Percentiles rank a stretch among this genome's conserved stretches.
Conservation (phyloP, 805 yeast genomes). For the Tetrapisispora fleetii region DNA sequence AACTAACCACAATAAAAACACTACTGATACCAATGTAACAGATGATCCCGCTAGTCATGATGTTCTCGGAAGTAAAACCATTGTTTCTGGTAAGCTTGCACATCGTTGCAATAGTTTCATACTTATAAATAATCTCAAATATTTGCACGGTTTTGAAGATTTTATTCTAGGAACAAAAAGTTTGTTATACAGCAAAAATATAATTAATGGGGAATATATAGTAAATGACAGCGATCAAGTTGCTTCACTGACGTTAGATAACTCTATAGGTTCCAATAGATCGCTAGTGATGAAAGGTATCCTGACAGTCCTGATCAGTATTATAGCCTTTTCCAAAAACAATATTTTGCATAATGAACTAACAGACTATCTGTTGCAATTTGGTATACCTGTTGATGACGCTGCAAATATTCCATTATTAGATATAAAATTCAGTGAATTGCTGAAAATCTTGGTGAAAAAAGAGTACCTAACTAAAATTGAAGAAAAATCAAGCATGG, state of each 20-base stretch:
- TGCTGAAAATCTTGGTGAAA: conserved; percentile 14
- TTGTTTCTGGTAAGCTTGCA: conserved; percentile 3
- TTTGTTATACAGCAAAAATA: conserved; percentile 7
- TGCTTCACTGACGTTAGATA: conserved; percentile 9
- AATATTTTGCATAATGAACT: conserved; percentile 22
- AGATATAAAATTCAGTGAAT: conserved; percentile 14
- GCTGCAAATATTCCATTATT: conserved; percentile 17
- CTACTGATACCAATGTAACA: neutral
- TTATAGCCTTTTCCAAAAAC: conserved; percentile 22
- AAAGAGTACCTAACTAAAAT: conserved; percentile 17
- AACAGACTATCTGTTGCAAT: conserved; percentile 8
- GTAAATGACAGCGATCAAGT: conserved; percentile 12
- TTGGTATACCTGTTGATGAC: conserved; percentile 24
- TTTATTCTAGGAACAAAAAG: conserved; percentile 10
- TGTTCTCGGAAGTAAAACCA: neutral
- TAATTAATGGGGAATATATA: conserved; percentile 14
- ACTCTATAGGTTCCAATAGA: conserved; percentile 12
- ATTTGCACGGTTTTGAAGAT: conserved; percentile 8
- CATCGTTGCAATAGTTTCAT: conserved; percentile 17
- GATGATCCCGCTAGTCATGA: neutral
- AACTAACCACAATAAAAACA: neutral
- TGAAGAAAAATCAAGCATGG: conserved; percentile 20
- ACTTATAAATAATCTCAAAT: conserved; percentile 14
- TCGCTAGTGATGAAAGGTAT: conserved; percentile 19
- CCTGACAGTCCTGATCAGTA: conserved; percentile 11